Evolutionary conservation across 2,329 filamentous ascomycete species (phyloP), one percentile per base, ranked within the genome.

Genomic region (Fusarium longipes): DNA sequence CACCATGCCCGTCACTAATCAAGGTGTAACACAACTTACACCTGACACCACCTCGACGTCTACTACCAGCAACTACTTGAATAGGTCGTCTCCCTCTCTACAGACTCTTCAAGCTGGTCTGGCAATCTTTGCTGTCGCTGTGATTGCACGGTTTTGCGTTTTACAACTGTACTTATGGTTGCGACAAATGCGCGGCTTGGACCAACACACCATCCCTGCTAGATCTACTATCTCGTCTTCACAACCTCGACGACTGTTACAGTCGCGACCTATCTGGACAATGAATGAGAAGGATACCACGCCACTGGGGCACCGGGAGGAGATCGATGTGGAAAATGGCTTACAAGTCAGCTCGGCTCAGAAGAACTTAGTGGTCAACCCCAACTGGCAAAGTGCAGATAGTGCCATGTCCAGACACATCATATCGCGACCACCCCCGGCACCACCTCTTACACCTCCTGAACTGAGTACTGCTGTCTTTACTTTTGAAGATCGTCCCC

Each of bases 391-490:
- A 25, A 57, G 32, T 54, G 48, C 60, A 57, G 69, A 60, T 68
- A 72, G 70, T 73, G 66, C 64, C 20, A 52, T 73, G 68, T 70
- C 73, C 53, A 72, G 73, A 48, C 72, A 73, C 36, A 60, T 79
- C 63, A 73, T 79, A 61, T 74, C 78, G 45, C 77, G 80, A 42
- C 78, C 77, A 54, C 81, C 80, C 50, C 82, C 79, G 48, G 81
- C 83, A 42, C 81, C 81, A 56, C 83, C 84, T 56, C 74, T 86
- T 70, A 86, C 82, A 40, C 81, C 84, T 12, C 82, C 83, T 9
- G 78, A 80, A 59, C 73, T 82, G 50, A 81, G 80, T 56, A 75
- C 77, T 47, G 75, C 76, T 39, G 73, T 79, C 54, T 84, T 82
- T 67, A 77, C 78, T 14, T 80, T 84, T 59, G 76, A 84, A 33